phyloP scores from a whole-genome alignment of 805 yeast genomes.

The Candida taoyuanica region DNA sequence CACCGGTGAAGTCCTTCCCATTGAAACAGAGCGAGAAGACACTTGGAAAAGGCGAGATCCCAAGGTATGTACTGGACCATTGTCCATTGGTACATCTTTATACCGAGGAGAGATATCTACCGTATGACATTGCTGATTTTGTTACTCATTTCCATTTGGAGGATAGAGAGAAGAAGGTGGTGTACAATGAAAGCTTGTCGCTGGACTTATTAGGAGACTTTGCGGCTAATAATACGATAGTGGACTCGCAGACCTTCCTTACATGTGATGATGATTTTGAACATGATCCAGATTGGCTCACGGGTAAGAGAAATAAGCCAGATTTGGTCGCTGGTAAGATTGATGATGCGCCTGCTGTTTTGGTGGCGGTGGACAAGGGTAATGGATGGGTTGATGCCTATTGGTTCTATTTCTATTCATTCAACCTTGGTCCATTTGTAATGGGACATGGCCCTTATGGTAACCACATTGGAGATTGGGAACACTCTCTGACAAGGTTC shows the following conservation, averaged over 20 bases:
- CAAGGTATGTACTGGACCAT: conserved; percentile 55
- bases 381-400: conserved; percentile 93
- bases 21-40: conserved; percentile 30
- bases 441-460: conserved; percentile 99
- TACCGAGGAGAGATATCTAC: conserved; percentile 82
- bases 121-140: conserved; percentile 72
- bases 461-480: conserved; percentile 98
- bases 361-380: conserved; percentile 87
- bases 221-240: conserved; percentile 24
- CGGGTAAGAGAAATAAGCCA: conserved; percentile 68
- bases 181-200: conserved; percentile 30
- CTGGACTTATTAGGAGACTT: conserved; percentile 25
- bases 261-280: conserved; percentile 66
- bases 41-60: conserved; percentile 51
- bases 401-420: conserved; percentile 95
- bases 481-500: conserved; percentile 84
- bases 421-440: conserved; percentile 92
- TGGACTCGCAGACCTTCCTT: conserved; percentile 43
- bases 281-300: conserved; percentile 77
- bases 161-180: conserved; percentile 43
- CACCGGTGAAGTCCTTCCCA: conserved; percentile 35
- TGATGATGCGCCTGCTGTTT: conserved; percentile 69
- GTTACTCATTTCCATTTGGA: conserved; percentile 62
- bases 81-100: conserved; percentile 82
- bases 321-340: conserved; percentile 67